phyloP scores from a whole-genome alignment of 1,139 yeast genomes.

The Diutina sp. region DNA sequence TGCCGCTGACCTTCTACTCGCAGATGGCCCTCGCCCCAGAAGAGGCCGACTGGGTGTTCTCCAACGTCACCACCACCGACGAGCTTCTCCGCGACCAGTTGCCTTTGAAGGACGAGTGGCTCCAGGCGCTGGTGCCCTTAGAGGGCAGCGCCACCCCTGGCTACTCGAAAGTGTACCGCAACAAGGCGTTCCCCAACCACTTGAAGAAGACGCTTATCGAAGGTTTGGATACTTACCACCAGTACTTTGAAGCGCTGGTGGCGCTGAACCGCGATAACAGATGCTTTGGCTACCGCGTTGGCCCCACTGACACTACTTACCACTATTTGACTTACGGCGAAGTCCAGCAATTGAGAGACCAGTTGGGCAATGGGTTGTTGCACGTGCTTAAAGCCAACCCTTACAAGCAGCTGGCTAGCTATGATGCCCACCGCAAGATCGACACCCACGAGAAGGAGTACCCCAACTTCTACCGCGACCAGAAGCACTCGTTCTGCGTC shows the following conservation, averaged over 20 bases:
- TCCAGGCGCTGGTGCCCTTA: conserved; percentile 3
- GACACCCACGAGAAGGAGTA: conserved; percentile 14
- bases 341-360: conserved; percentile 15
- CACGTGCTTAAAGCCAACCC: conserved; percentile 17
- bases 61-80: neutral
- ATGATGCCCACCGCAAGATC: conserved; percentile 16
- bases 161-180: conserved; percentile 42
- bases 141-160: conserved; percentile 20
- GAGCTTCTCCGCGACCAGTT: neutral
- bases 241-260: conserved; percentile 14
- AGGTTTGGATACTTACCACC: conserved; percentile 17
- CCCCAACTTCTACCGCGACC: conserved; percentile 2
- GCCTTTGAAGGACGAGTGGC: neutral
- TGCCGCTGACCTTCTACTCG: neutral
- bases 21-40: neutral
- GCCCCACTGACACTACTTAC: conserved; percentile 15
- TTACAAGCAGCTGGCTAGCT: conserved; percentile 11
- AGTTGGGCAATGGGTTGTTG: conserved; percentile 21
- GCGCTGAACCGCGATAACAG: conserved; percentile 11
- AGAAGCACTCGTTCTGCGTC: conserved; percentile 10
- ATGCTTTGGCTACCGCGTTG: conserved; percentile 19
- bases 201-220: conserved; percentile 6
- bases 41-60: neutral
- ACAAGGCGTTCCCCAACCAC: conserved; percentile 10
- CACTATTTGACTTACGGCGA: conserved; percentile 12